Base-by-base conservation (phyloP, 768 basidiomycete genomes). In the Rhodotorula sphaerocarpa region DNA sequence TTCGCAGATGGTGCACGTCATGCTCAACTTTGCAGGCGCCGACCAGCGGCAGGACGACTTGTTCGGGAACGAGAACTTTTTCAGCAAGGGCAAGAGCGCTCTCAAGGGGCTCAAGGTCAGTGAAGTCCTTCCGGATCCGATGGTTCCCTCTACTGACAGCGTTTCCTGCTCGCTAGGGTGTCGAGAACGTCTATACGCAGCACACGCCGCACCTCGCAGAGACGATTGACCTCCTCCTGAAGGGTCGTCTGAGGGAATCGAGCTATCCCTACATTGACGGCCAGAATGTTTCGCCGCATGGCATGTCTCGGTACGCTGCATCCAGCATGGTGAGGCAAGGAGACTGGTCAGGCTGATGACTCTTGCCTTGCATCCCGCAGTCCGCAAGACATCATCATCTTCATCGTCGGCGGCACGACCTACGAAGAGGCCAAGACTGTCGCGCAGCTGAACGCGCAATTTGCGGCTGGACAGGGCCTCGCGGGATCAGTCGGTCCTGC, bases 151-250 rank as follows among this genome's bases (percentile, higher is more conserved):
- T n/a, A n/a, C n/a, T n/a, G n/a, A n/a, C n/a, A n/a, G n/a, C 33
- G 7, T 18, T 23, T 10, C 31, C 9, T 0, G 14, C 15, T 30
- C 41, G 41, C 44, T 58, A 92, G 89, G 95, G 95, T 4, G 93
- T 97, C 7, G 95, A 99, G 76, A 99, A 99, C 71, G 92, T 97
- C 21, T 99, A 96, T 74, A 99, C 90, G 59, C 95, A 97, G 70
- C 95, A 97, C 71, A 85, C 84, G 21, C 95, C 95, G 11, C 91
- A 92, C 75, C 79, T 99, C 9, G 84, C 87, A 2, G 86, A 95
- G 72, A 97, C 93, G 4, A 76, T 97, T 21, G 95, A 99, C 71
- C 81, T 87, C 55, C 76, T 99, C 7, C 82, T 92, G 71, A 89
- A 84, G 73, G 92, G 91, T 15, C 80, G 86, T 57, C 75, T 99